phyloP scores from a whole-genome alignment of 176 grass and related monocot species.

The Panicum miliaceum region DNA sequence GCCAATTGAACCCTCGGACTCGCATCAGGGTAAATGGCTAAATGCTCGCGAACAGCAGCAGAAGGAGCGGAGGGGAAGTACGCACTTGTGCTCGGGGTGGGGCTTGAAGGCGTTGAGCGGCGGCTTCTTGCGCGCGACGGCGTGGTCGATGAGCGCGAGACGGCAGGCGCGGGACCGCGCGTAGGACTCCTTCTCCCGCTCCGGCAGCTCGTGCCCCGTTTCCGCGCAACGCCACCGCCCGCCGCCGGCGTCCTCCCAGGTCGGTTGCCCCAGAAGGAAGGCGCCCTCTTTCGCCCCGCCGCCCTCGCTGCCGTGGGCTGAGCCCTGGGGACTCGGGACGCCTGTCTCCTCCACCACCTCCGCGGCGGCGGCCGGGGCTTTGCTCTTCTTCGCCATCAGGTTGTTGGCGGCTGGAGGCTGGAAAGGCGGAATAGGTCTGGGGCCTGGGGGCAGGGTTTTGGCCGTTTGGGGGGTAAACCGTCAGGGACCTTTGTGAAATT shows the following conservation, averaged over 20 bases:
- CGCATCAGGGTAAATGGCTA: neutral
- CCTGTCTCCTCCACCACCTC: neutral
- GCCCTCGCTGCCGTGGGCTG: conserved; percentile 27
- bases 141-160: conserved; percentile 79
- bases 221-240: conserved; percentile 77
- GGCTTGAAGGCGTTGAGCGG: conserved; percentile 84
- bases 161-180: conserved; percentile 70
- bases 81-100: conserved; percentile 78
- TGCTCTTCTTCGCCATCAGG: conserved; percentile 60
- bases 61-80: neutral
- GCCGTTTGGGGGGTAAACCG: neutral
- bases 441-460: conserved; percentile 32
- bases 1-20: neutral
- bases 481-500: neutral
- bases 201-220: conserved; percentile 86
- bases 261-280: conserved; percentile 79
- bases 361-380: neutral
- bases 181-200: conserved; percentile 81
- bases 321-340: conserved; percentile 39
- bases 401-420: conserved; percentile 4
- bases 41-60: neutral
- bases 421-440: conserved; percentile 6
- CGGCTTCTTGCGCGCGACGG: conserved; percentile 64
- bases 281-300: conserved; percentile 71
- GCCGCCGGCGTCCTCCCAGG: conserved; percentile 67